A percentile compares a stretch with the other conserved stretches of the same genome.
Conservation (phyloP, 108 stramenopile genomes). For the Cafeteria roenbergensis region DNA sequence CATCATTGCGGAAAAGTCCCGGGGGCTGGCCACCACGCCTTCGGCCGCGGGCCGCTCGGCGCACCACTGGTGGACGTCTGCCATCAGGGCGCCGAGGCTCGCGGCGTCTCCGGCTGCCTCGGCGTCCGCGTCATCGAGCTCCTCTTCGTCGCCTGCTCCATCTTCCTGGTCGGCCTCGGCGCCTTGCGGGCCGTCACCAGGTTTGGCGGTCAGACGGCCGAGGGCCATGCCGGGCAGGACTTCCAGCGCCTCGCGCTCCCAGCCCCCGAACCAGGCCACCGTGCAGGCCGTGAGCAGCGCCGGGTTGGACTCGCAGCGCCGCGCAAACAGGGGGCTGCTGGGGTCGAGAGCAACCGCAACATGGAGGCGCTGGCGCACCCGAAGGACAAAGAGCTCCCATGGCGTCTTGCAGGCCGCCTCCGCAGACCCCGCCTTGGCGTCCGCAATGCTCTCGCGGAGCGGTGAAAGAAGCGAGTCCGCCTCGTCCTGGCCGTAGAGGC, state of each 20-base stretch:
- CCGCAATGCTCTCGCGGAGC: constrained; percentile 36
- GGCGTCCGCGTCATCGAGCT: background rate
- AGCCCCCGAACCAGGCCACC: constrained; percentile 46
- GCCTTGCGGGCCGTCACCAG: background rate
- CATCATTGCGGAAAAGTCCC: no score
- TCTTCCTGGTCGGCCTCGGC: background rate
- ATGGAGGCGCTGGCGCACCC: constrained; percentile 34
- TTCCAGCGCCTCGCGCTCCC: constrained; percentile 20
- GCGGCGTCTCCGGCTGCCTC: background rate
- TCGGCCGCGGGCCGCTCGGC: no score
- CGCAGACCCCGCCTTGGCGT: constrained; percentile 20
- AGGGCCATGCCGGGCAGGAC: constrained; percentile 15
- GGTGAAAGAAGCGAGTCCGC: constrained; percentile 34
- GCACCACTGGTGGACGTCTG: no score
- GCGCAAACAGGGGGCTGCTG: constrained; percentile 20
- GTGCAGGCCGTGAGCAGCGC: constrained; percentile 40
- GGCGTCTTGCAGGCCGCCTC: constrained; percentile 21
- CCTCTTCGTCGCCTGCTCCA: constrained; percentile 4
- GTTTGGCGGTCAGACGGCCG: no score
- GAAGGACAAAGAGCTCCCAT: constrained; percentile 39
- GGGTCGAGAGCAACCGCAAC: constrained; percentile 44
- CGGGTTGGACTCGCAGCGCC: constrained; percentile 46
- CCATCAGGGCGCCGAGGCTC: no score
- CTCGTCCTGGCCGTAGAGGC: constrained; percentile 46
- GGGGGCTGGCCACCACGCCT: no score